Conservation (phyloP, 1,284 basidiomycete genomes). For the Golubevia pallescens region DNA sequence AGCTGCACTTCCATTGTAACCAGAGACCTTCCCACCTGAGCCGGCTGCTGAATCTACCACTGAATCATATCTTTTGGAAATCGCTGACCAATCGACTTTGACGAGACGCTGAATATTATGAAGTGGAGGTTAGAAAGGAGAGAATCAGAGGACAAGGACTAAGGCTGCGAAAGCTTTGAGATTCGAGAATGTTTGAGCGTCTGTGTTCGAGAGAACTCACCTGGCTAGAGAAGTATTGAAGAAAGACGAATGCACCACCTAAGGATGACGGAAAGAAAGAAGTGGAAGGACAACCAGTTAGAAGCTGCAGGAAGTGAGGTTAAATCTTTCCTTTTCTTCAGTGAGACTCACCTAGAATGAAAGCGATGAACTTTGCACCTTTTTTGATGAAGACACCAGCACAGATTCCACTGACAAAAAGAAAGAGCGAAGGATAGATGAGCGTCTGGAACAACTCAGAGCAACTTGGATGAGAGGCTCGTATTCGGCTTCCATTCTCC, state of each 20-base stretch:
- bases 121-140: conserved; percentile 69
- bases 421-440: conserved; percentile 11
- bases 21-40: conserved; percentile 68
- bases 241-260: not conserved
- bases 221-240: not conserved
- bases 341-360: conserved; percentile 75
- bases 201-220: not conserved
- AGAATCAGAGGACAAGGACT: conserved; percentile 3
- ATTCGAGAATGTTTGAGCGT: conserved; percentile 1
- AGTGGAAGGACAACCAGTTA: not conserved
- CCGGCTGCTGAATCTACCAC: conserved; percentile 74
- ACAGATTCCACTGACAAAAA: conserved; percentile 72
- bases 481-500: no score
- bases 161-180: conserved; percentile 7
- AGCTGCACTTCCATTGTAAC: conserved; percentile 69
- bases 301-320: conserved; percentile 1
- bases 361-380: conserved; percentile 81
- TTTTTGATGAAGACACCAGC: conserved; percentile 93
- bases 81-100: conserved; percentile 78
- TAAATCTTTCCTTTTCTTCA: not conserved
- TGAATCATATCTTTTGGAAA: conserved; percentile 72
- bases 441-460: not conserved
- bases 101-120: conserved; percentile 75
- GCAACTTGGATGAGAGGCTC: no score
- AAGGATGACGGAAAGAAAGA: no score